Conservation (phyloP, 2,329 filamentous ascomycete genomes). For the Cordyceps cicadae region DNA sequence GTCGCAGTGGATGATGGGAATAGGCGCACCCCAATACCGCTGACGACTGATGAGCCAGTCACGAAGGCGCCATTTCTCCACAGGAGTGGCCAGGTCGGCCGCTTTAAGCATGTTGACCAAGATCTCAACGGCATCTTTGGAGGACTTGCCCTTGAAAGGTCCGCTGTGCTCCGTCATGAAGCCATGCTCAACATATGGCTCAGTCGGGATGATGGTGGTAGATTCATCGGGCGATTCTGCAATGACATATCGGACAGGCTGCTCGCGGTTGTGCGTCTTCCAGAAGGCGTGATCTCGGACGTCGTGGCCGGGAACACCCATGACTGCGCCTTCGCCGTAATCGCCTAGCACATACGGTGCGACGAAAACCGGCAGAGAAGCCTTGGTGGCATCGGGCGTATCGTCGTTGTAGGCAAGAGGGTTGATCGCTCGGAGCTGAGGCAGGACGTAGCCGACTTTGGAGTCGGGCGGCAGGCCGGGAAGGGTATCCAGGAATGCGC, state of each 20-base stretch:
- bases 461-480: slow-evolving; percentile 45
- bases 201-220: slow-evolving; percentile 33
- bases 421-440: slow-evolving; percentile 53
- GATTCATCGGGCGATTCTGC: slow-evolving; percentile 40
- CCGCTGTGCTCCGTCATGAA: slow-evolving; percentile 59
- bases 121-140: slow-evolving; percentile 50
- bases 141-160: slow-evolving; percentile 54
- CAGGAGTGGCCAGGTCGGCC: slow-evolving; percentile 49
- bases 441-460: slow-evolving; percentile 61
- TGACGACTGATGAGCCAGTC: slow-evolving; percentile 93
- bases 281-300: slow-evolving; percentile 71
- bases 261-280: slow-evolving; percentile 55
- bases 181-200: slow-evolving; percentile 58
- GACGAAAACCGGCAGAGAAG: slow-evolving; percentile 65
- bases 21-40: slow-evolving; percentile 84
- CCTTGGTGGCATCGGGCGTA: slow-evolving; percentile 41
- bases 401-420: slow-evolving; percentile 52
- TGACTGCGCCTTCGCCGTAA: slow-evolving; percentile 80
- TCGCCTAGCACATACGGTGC: slow-evolving; percentile 79
- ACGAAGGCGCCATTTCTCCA: slow-evolving; percentile 69
- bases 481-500: slow-evolving; percentile 59
- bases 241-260: slow-evolving; percentile 57
- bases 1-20: slow-evolving; percentile 76
- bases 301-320: slow-evolving; percentile 88
- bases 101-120: slow-evolving; percentile 51